A percentile compares a stretch with the other conserved stretches of the same genome.
Conservation (phyloP, 805 yeast genomes). For the Wickerhamomyces rabaulensis region DNA sequence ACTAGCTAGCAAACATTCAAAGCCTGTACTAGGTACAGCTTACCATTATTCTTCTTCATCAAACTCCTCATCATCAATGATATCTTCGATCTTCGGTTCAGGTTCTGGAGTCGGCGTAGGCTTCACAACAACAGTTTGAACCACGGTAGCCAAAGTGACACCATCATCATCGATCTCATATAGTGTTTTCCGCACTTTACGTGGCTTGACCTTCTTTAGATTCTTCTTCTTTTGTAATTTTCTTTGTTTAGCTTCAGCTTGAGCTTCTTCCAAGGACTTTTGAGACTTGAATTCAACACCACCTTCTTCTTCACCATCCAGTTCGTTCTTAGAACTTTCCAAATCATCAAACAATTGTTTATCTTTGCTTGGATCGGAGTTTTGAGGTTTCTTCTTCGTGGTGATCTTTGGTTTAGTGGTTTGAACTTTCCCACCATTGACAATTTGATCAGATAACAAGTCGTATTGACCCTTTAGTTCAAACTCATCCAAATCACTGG, state of each 20-base stretch:
- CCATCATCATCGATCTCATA: conserved; percentile 25
- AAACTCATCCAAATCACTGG: conserved; percentile 1
- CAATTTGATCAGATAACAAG: conserved; percentile 18
- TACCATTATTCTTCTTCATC: not conserved
- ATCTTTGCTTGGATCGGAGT: conserved; percentile 8
- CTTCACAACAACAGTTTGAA: conserved; percentile 23
- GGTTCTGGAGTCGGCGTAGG: conserved; percentile 33
- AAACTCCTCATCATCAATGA: not conserved
- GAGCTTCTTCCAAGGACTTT: conserved; percentile 18
- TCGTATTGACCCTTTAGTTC: conserved; percentile 19
- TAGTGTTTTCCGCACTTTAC: conserved; percentile 19
- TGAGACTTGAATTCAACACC: conserved; percentile 23
- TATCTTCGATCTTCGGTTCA: conserved; percentile 26
- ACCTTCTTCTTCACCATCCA: conserved; percentile 25
- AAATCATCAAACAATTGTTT: conserved; percentile 20
- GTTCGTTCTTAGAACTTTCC: conserved; percentile 17
- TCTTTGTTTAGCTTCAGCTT: conserved; percentile 12
- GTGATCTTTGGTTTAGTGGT: not conserved
- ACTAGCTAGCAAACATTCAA: too few relatives aligned
- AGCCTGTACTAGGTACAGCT: too few relatives aligned
- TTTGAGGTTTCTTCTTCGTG: not conserved
- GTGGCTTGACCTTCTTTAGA: conserved; percentile 8
- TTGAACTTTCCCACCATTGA: conserved; percentile 10
- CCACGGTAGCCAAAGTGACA: conserved; percentile 20
- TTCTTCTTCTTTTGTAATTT: conserved; percentile 9